A percentile compares a stretch with the other conserved stretches of the same genome.
These are phyloP conservation scores for Kwoniella shivajii DNA, from an alignment of 1,284 basidiomycete genomes.

Conservation along the genomic window DNA sequence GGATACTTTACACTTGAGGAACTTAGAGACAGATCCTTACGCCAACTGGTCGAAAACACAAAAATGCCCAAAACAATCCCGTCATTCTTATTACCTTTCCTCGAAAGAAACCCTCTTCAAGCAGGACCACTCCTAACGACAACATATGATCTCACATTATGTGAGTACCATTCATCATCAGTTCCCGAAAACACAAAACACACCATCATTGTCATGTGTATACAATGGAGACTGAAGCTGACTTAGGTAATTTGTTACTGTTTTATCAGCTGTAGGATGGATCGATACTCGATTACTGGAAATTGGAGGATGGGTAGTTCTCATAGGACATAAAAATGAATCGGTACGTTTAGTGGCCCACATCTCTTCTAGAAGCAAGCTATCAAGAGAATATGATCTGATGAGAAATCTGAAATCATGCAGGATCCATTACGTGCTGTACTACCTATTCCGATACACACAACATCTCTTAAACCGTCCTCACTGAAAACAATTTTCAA, in stretches of 20 bases:
- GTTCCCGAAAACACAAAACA: too few relatives aligned
- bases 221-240: too few relatives aligned
- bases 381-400: too few relatives aligned
- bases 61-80: slow-evolving; percentile 1
- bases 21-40: too few relatives aligned
- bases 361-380: too few relatives aligned
- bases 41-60: too few relatives aligned
- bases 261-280: slow-evolving; percentile 51
- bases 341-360: slow-evolving; percentile 41
- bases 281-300: slow-evolving; percentile 37
- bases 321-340: slow-evolving; percentile 47
- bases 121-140: slow-evolving; percentile 48
- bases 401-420: neutral
- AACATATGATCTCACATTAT: slow-evolving; percentile 51
- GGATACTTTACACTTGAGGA: too few relatives aligned
- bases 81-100: slow-evolving; percentile 17
- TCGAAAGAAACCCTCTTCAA: slow-evolving; percentile 35
- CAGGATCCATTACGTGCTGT: slow-evolving; percentile 52
- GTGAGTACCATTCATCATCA: slow-evolving; percentile 27
- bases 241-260: neutral
- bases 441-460: slow-evolving; percentile 49
- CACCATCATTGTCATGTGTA: neutral
- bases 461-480: slow-evolving; percentile 45
- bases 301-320: slow-evolving; percentile 42
- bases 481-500: slow-evolving; percentile 44